Conservation (phyloP, 2,329 filamentous ascomycete genomes). For the Talaromyces sp. region DNA sequence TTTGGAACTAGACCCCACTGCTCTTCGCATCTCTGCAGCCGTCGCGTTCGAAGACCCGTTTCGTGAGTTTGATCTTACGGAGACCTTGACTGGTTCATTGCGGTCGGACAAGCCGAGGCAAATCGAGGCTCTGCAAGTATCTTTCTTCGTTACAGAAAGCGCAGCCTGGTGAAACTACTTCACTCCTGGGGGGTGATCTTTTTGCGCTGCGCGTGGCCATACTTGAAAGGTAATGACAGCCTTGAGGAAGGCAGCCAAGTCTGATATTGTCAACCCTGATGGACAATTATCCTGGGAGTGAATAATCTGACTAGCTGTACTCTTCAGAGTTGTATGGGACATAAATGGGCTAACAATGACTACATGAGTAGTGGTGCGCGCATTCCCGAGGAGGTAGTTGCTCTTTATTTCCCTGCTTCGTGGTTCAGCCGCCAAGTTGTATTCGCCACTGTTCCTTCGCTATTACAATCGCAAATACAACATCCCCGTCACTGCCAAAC, state of each 20-base stretch:
- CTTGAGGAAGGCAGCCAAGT: constrained; percentile 3
- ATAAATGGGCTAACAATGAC: constrained; percentile 38
- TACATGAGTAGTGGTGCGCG: constrained; percentile 33
- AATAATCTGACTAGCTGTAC: neutral
- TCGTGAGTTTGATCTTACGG: constrained; percentile 39
- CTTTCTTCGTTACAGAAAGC: constrained; percentile 19
- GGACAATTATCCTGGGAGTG: neutral
- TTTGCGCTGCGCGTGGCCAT: constrained; percentile 11
- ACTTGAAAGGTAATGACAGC: constrained; percentile 40
- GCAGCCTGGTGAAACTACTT: constrained; percentile 25
- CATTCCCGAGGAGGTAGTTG: constrained; percentile 23
- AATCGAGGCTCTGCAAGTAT: constrained; percentile 26
- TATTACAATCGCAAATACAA: constrained; percentile 55
- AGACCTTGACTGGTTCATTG: constrained; percentile 46
- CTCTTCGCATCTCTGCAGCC: constrained; percentile 26
- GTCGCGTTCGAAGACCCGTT: constrained; percentile 36
- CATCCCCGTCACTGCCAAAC: constrained; percentile 47
- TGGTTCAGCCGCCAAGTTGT: constrained; percentile 61
- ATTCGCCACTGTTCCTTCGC: constrained; percentile 71
- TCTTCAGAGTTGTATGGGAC: constrained; percentile 8
- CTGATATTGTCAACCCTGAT: constrained; percentile 5
- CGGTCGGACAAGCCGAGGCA: constrained; percentile 39
- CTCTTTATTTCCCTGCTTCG: constrained; percentile 15
- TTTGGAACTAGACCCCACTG: constrained; percentile 30
- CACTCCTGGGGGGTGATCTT: constrained; percentile 26